Conservation (phyloP, 306 rosid genomes). For the Cicer cuneatum region DNA sequence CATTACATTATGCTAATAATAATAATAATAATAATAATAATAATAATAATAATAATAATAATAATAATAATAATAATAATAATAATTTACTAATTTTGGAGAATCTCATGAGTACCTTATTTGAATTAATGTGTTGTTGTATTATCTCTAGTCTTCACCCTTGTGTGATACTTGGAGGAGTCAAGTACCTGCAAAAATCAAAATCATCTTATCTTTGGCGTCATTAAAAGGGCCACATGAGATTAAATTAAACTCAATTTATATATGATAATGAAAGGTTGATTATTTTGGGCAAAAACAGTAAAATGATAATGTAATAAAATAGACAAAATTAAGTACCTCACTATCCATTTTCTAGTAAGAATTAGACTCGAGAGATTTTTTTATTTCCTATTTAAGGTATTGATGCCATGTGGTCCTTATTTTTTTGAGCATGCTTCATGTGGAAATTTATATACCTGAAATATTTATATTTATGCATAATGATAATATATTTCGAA, state of each 20-base stretch:
- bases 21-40: neutral
- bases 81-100: neutral
- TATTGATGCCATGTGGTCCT: conserved; percentile 41
- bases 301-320: conserved; percentile 44
- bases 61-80: neutral
- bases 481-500: conserved; percentile 32
- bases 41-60: neutral
- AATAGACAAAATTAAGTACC: conserved; percentile 48
- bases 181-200: conserved; percentile 39
- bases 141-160: neutral
- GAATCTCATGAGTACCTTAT: conserved; percentile 2
- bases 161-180: conserved; percentile 23
- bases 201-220: conserved; percentile 21
- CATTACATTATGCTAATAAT: conserved; percentile 36
- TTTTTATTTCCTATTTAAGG: conserved; percentile 43
- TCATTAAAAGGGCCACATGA: conserved; percentile 33
- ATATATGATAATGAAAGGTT: conserved; percentile 18
- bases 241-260: conserved; percentile 33
- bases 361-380: conserved; percentile 34
- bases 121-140: neutral
- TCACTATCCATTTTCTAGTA: conserved; percentile 41
- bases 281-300: conserved; percentile 45
- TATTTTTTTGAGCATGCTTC: conserved; percentile 16
- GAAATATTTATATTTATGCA: conserved; percentile 11
- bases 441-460: conserved; percentile 25